Base-by-base conservation (phyloP, 768 basidiomycete species). In the Leccinum truebloodii region DNA sequence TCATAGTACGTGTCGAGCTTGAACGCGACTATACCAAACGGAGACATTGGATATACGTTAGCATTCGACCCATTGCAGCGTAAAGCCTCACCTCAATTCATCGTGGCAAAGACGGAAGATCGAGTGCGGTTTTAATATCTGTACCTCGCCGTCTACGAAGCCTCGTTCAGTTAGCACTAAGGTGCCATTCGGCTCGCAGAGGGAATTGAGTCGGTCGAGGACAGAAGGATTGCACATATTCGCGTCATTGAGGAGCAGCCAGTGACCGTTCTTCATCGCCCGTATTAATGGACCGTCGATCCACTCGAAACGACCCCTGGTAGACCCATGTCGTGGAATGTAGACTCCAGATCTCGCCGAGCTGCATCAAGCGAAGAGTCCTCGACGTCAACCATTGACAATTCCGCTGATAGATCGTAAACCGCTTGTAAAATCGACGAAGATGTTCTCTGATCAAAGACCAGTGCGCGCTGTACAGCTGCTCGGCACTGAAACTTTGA, bases 141-240 rank as follows among this genome's bases (percentile, higher is more conserved):
- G 86, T 2, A 94, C 85, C 22, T 79, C 75, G 26, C 92, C 94
- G 61, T 90, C 76, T 55, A 94, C 86, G 35, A 88, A 84, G 0
- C 97, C 97, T 54, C 92, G 85, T 72, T 99, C 97, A 66, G 86
- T 96, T 50, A 99, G 80, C n/a, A 86, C 86, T 39, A 99, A 76
- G 3, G 78, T 79, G 4, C 97, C 97, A 57, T 89, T 81, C 13
- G 82, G 81, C 76, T 99, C 97, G 71, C 96, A 98, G 10, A 99
- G 85, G 30, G 95, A 95, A 73, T 99, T 99, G 41, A 99, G 85
- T 37, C 97, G 85, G 76, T 99, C 97, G 24, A 99, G 84, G 16
- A 99, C 94, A 13, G 97, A 96, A 2, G 96, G 88, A 63, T 86
- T 95, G 77, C 97, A 99, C 18, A 95, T 81, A 68, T 99, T 99